Percentiles rank a stretch among this genome's conserved stretches.
Evolutionary conservation across 768 basidiomycete genomes (phyloP).

Genomic region (Amanita fuliginea): DNA sequence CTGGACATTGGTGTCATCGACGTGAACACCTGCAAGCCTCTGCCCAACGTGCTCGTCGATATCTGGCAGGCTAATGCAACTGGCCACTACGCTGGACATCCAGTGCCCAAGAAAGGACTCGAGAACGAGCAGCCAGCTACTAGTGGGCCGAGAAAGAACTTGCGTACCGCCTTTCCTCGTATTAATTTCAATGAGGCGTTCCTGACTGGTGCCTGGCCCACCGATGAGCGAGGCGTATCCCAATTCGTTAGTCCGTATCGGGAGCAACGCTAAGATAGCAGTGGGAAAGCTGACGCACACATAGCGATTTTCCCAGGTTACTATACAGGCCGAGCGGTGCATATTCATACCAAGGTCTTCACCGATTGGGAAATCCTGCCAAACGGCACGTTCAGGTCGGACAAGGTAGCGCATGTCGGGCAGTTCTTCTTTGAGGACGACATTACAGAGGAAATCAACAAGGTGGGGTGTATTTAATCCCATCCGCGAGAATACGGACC

Average conservation of each 20-base stretch:
- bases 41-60: conserved; percentile 46
- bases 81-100: conserved; percentile 43
- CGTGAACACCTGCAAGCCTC: conserved; percentile 42
- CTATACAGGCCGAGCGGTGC: conserved; percentile 44
- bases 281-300: background rate
- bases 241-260: conserved; percentile 37
- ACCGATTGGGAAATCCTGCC: conserved; percentile 32
- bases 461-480: conserved; percentile 16
- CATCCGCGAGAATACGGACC: background rate
- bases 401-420: conserved; percentile 33
- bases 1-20: conserved; percentile 50
- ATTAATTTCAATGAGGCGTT: conserved; percentile 32
- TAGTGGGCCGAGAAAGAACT: conserved; percentile 31
- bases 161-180: conserved; percentile 33
- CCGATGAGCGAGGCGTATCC: conserved; percentile 38
- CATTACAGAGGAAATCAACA: conserved; percentile 35
- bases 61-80: conserved; percentile 52
- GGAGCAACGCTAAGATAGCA: background rate
- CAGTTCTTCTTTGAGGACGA: conserved; percentile 52
- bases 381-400: conserved; percentile 35
- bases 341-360: conserved; percentile 45
- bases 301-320: conserved; percentile 45
- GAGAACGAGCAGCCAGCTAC: conserved; percentile 32
- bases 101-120: conserved; percentile 31
- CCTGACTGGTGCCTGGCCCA: conserved; percentile 44